Conservation (phyloP, 139 green algal species). For the Pseudopediastrum boryanum region DNA sequence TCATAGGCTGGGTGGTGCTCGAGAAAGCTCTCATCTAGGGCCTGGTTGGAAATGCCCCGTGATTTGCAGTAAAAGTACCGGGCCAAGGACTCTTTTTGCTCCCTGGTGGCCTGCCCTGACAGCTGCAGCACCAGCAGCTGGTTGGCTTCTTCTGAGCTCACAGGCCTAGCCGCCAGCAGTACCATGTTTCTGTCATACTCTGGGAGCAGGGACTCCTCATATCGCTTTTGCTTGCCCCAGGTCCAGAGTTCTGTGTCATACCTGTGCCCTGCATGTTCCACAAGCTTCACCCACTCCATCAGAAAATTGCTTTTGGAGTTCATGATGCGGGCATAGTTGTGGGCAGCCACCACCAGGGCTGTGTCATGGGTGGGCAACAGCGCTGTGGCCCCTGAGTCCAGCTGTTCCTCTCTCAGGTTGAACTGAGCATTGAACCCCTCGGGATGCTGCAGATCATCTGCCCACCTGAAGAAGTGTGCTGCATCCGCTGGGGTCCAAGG, state of each 20-base stretch:
- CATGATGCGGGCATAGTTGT: constrained; percentile 20
- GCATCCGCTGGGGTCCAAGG: neutral
- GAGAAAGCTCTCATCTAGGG: neutral
- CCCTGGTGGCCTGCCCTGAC: neutral
- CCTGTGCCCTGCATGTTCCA: neutral
- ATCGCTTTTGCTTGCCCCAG: neutral
- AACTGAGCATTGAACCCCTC: constrained; percentile 3
- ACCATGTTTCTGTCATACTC: neutral
- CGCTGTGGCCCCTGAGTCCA: neutral
- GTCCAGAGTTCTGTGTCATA: neutral
- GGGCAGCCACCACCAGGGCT: neutral
- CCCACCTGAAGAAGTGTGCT: neutral
- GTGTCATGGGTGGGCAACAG: neutral
- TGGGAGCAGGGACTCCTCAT: neutral
- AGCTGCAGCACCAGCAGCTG: neutral
- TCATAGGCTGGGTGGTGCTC: neutral
- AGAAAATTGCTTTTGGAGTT: neutral
- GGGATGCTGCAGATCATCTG: neutral
- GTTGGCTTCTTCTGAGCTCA: neutral
- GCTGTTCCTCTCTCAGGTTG: neutral
- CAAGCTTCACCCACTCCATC: constrained; percentile 1
- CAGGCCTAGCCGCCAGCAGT: neutral
- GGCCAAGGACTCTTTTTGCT: neutral
- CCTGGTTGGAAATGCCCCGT: neutral
- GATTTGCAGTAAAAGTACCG: constrained; percentile 10